Conservation (phyloP, 2,329 filamentous ascomycete genomes). For the Lecanicillium sp. region DNA sequence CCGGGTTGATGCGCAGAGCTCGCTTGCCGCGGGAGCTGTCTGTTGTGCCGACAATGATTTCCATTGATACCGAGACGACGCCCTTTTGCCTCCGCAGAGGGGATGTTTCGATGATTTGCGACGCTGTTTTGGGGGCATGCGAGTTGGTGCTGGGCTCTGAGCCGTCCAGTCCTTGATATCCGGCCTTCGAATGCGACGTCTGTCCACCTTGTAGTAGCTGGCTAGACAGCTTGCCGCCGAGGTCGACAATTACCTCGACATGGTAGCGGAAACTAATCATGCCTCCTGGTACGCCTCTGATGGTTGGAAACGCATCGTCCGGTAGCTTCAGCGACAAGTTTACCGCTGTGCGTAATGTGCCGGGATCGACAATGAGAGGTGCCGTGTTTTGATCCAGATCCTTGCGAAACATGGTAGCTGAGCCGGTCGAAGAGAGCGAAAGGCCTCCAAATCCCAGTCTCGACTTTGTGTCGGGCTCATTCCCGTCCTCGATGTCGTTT, state of each 20-base stretch:
- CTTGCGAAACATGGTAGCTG: slow-evolving; percentile 90
- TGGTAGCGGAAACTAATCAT: slow-evolving; percentile 96
- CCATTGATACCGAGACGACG: slow-evolving; percentile 80
- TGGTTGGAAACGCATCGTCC: slow-evolving; percentile 87
- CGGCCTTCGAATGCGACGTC: slow-evolving; percentile 33
- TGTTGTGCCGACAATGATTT: slow-evolving; percentile 77
- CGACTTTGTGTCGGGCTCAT: slow-evolving; percentile 82
- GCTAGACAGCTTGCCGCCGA: slow-evolving; percentile 78
- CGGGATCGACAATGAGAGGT: slow-evolving; percentile 80
- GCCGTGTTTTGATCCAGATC: slow-evolving; percentile 85
- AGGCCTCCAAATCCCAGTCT: slow-evolving; percentile 79
- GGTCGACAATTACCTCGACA: slow-evolving; percentile 84
- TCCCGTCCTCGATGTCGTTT: slow-evolving; percentile 53
- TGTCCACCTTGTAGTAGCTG: slow-evolving; percentile 57
- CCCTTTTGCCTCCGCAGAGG: slow-evolving; percentile 81
- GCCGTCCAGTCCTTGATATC: slow-evolving; percentile 16
- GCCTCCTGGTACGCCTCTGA: slow-evolving; percentile 77
- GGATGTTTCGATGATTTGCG: slow-evolving; percentile 80
- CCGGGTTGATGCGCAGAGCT: slow-evolving; percentile 15
- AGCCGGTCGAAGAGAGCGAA: slow-evolving; percentile 77
- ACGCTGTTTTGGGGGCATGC: slow-evolving; percentile 26
- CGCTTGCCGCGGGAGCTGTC: slow-evolving; percentile 52
- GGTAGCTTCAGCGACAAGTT: slow-evolving; percentile 80
- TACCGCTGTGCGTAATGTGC: slow-evolving; percentile 68
- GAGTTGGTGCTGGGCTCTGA: slow-evolving; percentile 18